These are phyloP conservation scores for Pseudogymnoascus pannorum DNA, from an alignment of 2,329 filamentous ascomycete species.

Conservation along the genomic window DNA sequence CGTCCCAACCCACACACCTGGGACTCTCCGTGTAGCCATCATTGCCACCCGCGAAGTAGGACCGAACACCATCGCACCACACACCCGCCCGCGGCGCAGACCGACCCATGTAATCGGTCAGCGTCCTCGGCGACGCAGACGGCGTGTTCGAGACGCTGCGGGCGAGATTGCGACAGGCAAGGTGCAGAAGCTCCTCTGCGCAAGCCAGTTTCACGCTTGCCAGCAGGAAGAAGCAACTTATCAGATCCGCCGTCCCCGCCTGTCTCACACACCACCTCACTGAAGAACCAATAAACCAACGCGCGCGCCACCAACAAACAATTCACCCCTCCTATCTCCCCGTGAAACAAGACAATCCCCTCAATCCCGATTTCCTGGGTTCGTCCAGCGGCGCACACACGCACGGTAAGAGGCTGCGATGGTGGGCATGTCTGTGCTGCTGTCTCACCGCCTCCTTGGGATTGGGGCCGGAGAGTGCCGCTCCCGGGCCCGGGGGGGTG, in stretches of 20 bases:
- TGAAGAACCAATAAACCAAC: not conserved
- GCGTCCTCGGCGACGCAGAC: not conserved
- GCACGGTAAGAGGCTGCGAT: not conserved
- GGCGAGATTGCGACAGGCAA: not conserved
- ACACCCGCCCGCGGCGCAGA: not conserved
- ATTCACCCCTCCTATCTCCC: not conserved
- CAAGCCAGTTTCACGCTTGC: not conserved
- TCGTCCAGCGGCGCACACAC: not conserved
- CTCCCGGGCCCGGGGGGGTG: not conserved
- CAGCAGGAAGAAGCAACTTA: not conserved
- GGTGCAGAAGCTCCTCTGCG: not conserved
- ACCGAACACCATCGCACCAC: not conserved
- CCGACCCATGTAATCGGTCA: not conserved
- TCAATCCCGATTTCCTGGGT: slow-evolving; percentile 1
- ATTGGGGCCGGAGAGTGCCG: slow-evolving; percentile 3
- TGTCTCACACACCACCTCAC: not conserved
- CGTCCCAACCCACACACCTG: not conserved
- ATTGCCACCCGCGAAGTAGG: not conserved
- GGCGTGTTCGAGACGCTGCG: not conserved
- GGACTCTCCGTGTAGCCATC: not conserved
- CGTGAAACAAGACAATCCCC: not conserved
- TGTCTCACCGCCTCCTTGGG: slow-evolving; percentile 4
- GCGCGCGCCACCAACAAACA: not conserved
- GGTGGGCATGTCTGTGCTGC: not conserved
- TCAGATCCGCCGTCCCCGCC: not conserved